Evolutionary conservation across 805 yeast genomes (phyloP), one percentile per base, ranked within the genome.

Genomic region (Ogataea pini): DNA sequence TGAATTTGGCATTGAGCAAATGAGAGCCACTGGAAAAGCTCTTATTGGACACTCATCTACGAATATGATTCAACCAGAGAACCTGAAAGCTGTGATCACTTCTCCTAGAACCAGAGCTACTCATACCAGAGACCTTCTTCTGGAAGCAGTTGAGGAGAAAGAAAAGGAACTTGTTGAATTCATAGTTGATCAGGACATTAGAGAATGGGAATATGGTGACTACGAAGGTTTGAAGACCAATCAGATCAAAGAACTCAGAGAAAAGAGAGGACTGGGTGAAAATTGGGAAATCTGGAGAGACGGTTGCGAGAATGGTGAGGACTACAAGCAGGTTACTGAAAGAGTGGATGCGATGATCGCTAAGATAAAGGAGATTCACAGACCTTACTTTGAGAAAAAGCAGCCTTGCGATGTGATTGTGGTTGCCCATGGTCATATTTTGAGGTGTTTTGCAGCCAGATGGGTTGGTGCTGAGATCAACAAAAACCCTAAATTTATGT

Each of bases 181-280:
- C 37, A 68, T 72, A 48, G 75, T 75, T 16, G 85, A 82, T 53
- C 81, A 86, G 42, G 90, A 89, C 59, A 68, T 90, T 42, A 78
- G 94, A 58, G 98, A 92, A 69, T 92, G 97, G 97, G 95, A 89
- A 56, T 92, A 92, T 61, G 98, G 98, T 57, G 94, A 88, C 62
- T 92, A 92, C 66, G 98, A 92, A 72, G 98, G 98, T 4, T 67
- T 83, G 56, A 63, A 76, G 48, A 86, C 96, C 1, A 64, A 70
- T 6, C 80, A 91, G 59, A 89, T 91, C 64, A 70, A 76, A 37
- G 78, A 72, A 12, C 67, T 80, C 55, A 79, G 96, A 63, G 69
- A 70, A 22, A 58, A 69, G 24, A 74, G 83, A 46, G 95, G 94
- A 0, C 67, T 86, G 33, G 53, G 68, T 10, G 60, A 61, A 6